A percentile compares a stretch with the other conserved stretches of the same genome.
These are phyloP conservation scores for Microsporum ferrugineum DNA, from an alignment of 2,329 filamentous ascomycete genomes.

Conservation along the genomic window DNA sequence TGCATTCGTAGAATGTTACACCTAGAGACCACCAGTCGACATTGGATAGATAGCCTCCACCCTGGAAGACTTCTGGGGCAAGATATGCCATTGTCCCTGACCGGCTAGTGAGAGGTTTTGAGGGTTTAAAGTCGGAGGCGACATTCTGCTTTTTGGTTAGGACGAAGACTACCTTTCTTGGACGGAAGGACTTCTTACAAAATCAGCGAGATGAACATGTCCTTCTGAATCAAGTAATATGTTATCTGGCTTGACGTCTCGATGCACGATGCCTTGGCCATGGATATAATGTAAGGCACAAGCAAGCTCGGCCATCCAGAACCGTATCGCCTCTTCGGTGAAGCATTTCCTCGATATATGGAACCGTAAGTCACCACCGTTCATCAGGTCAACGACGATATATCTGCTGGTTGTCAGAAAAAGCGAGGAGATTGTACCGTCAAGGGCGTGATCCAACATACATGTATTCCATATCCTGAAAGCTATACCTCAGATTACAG, in stretches of 20 bases:
- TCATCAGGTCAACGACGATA: constrained; percentile 96
- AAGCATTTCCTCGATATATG: constrained; percentile 97
- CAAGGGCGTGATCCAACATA: constrained; percentile 39
- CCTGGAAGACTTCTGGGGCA: constrained; percentile 87
- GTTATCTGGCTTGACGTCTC: constrained; percentile 87
- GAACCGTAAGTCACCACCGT: constrained; percentile 87
- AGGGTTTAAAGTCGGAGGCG: constrained; percentile 78
- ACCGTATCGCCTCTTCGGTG: constrained; percentile 89
- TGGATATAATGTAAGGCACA: constrained; percentile 85
- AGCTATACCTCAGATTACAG: constrained; percentile 96
- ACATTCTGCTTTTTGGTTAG: constrained; percentile 57
- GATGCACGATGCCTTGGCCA: constrained; percentile 74
- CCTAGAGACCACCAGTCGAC: constrained; percentile 99
- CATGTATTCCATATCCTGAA: constrained; percentile 99
- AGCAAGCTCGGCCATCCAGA: constrained; percentile 91
- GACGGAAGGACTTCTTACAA: constrained; percentile 50
- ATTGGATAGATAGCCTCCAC: constrained; percentile 75
- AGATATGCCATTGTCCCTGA: constrained; percentile 93
- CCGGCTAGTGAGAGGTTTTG: constrained; percentile 80
- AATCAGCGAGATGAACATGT: constrained; percentile 95
- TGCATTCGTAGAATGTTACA: constrained; percentile 98
- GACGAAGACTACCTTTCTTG: constrained; percentile 3
- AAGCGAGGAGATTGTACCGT: not conserved
- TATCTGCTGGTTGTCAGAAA: constrained; percentile 45
- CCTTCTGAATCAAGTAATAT: constrained; percentile 78